Conservation (phyloP, 768 basidiomycete species). For the Lactarius deliciosus region DNA sequence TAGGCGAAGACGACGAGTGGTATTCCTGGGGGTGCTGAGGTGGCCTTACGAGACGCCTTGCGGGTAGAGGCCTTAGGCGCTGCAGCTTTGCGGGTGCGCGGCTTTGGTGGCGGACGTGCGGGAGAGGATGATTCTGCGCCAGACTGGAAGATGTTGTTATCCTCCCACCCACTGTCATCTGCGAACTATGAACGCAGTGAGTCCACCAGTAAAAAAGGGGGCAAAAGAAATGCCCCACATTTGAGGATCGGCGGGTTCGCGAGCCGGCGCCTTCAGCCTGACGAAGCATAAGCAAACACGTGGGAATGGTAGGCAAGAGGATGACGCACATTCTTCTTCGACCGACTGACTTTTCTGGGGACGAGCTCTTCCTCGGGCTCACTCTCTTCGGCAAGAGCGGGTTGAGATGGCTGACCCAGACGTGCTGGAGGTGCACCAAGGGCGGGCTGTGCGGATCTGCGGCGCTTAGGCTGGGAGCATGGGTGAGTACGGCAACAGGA, state of each 20-base stretch:
- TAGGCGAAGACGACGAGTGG: conserved; percentile 33
- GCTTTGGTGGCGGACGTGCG: conserved; percentile 55
- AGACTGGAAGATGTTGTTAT: conserved; percentile 87
- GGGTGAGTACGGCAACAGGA: conserved; percentile 29
- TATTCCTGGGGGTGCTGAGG: conserved; percentile 67
- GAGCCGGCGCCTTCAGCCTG: conserved; percentile 51
- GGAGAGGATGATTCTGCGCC: conserved; percentile 89
- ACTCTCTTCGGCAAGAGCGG: conserved; percentile 65
- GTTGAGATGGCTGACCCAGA: conserved; percentile 41
- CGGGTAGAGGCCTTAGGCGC: conserved; percentile 45
- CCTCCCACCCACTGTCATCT: conserved; percentile 87
- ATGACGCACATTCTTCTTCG: conserved; percentile 54
- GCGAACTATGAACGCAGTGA: conserved; percentile 33
- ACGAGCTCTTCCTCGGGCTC: conserved; percentile 70
- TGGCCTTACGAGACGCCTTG: conserved; percentile 61
- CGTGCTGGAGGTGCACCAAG: conserved; percentile 49
- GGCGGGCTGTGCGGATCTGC: conserved; percentile 73
- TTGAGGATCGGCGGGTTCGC: conserved; percentile 56
- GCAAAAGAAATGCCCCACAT: conserved; percentile 20
- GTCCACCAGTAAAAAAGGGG: neutral
- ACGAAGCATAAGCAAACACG: conserved; percentile 13
- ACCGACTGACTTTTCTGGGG: conserved; percentile 57
- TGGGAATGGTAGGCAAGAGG: neutral
- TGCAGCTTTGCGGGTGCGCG: conserved; percentile 40
- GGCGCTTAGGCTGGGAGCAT: conserved; percentile 62